These are phyloP conservation scores for Talaromyces thailandensis DNA, from an alignment of 495 filamentous ascomycete species.

Conservation along the genomic window DNA sequence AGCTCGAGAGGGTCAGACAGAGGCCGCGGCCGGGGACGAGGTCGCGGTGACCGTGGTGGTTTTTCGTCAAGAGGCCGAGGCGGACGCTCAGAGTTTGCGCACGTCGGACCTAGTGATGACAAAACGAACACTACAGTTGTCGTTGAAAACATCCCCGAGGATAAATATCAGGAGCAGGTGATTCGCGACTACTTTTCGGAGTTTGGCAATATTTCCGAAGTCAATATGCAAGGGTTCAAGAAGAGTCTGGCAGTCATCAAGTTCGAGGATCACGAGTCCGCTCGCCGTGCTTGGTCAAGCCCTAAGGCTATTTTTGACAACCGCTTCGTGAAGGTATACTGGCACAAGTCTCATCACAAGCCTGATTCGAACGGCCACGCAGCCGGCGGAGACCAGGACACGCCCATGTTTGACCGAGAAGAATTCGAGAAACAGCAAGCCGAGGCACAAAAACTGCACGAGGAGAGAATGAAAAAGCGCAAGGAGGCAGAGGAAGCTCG, in stretches of 20 bases:
- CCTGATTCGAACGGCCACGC: constrained; percentile 25
- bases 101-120: constrained; percentile 66
- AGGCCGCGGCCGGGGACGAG: constrained; percentile 40
- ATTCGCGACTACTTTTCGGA: constrained; percentile 77
- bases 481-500: constrained; percentile 64
- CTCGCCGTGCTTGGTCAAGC: constrained; percentile 76
- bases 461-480: constrained; percentile 66
- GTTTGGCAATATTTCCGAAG: constrained; percentile 67
- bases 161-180: constrained; percentile 64
- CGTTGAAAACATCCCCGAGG: constrained; percentile 86
- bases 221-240: constrained; percentile 70
- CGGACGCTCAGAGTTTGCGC: constrained; percentile 62
- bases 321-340: constrained; percentile 95
- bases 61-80: constrained; percentile 36
- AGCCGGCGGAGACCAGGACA: constrained; percentile 12
- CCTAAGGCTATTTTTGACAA: constrained; percentile 97
- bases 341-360: constrained; percentile 61
- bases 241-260: constrained; percentile 68
- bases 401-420: constrained; percentile 58
- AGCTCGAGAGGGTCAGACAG: constrained; percentile 25
- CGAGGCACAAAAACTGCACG: constrained; percentile 69
- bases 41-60: constrained; percentile 30
- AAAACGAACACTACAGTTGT: constrained; percentile 72
- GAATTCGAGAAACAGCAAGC: constrained; percentile 68
- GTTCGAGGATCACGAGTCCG: constrained; percentile 61